Base-by-base conservation (phyloP, 108 stramenopile species). In the Fistulifera pelliculosa region DNA sequence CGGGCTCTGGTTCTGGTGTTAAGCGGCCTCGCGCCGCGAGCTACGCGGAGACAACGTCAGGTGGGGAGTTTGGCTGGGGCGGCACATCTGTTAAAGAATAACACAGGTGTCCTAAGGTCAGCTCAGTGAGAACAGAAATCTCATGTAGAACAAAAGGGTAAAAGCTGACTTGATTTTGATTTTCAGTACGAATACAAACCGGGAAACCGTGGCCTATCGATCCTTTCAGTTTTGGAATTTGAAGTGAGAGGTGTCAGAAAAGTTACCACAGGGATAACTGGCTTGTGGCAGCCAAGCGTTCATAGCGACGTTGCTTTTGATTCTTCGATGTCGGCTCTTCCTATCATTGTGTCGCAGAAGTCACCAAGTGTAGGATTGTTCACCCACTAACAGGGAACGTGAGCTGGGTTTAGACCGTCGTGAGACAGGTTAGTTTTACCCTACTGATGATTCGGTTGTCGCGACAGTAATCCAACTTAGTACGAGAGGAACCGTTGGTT, bases 231-330 rank as follows among this genome's bases (percentile, higher is more conserved):
- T 77, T 87, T 81, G 62, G 86, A 87, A 87, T 86, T 86, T 93
- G 75, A 88, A 85, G 90, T 81, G 78, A 87, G 91, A 93, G 87
- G 91, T 90, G 92, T 90, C 92, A 93, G 92, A 94, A 90, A 90
- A 94, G 92, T 94, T 94, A 90, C 93, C 93, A 94, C 92, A 94
- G 86, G 92, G 92, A 93, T 93, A 89, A 89, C 87, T 89, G 91
- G 91, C 91, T 93, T 88, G 90, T 88, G 84, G 90, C 90, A 83
- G 81, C 81, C 77, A 79, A 83, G 81, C 77, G 77, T 83, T 79
- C 77, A 77, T 74, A 79, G 77, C 75, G 69, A 79, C 77, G 81
- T 88, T 79, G 83, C 80, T 87, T 90, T 94, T 87, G 86, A 87
- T 89, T 80, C 82, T 88, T 94, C 85, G 75, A 83, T 83, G 81